These are phyloP conservation scores for Penicillium polonicum DNA, from an alignment of 2,329 filamentous ascomycete genomes.

Conservation along the genomic window DNA sequence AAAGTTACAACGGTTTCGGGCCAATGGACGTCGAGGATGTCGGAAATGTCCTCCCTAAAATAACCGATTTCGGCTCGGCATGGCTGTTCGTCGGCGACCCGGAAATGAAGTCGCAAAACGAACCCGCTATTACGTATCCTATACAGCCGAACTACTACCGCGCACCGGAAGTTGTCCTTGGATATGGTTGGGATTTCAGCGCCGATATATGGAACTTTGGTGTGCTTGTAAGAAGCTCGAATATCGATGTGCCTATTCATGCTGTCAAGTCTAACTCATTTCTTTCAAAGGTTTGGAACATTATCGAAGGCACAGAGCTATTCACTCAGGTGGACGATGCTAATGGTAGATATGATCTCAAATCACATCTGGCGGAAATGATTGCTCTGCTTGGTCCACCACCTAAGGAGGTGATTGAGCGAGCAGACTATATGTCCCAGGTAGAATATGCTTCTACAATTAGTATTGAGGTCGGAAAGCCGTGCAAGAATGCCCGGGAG, in stretches of 20 bases:
- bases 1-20: slow-evolving; percentile 31
- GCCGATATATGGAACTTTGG: slow-evolving; percentile 43
- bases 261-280: background rate
- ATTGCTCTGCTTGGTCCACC: slow-evolving; percentile 40
- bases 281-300: slow-evolving; percentile 31
- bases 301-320: slow-evolving; percentile 31
- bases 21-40: slow-evolving; percentile 12
- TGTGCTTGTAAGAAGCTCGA: slow-evolving; percentile 25
- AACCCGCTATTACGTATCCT: slow-evolving; percentile 36
- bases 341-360: slow-evolving; percentile 32
- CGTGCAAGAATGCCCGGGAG: slow-evolving; percentile 24
- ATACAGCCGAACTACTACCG: slow-evolving; percentile 43
- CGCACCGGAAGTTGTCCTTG: slow-evolving; percentile 38
- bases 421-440: background rate
- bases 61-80: slow-evolving; percentile 34
- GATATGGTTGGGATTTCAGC: slow-evolving; percentile 33
- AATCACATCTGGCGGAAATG: slow-evolving; percentile 42
- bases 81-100: background rate
- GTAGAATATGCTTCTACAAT: background rate
- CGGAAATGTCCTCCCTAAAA: slow-evolving; percentile 3
- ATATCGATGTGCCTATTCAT: background rate
- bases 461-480: background rate
- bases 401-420: slow-evolving; percentile 15
- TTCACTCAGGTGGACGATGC: slow-evolving; percentile 34
- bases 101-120: slow-evolving; percentile 9